Base-by-base conservation (phyloP, 306 rosid genomes). In the Ammopiptanthus mongolicus region DNA sequence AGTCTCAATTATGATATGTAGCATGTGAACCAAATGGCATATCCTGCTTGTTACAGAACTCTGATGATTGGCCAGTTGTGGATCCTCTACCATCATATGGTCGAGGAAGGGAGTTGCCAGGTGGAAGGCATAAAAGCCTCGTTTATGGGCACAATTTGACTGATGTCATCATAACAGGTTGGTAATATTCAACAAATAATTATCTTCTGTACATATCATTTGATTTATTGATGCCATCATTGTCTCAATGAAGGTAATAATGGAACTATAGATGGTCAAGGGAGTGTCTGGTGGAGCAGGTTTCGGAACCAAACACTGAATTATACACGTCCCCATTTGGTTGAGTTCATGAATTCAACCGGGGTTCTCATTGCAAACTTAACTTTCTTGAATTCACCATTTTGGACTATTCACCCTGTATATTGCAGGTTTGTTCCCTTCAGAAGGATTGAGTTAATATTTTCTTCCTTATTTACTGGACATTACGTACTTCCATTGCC, bases 51-150 rank as follows among this genome's bases (percentile, higher is more conserved):
- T 78, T 83, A 23, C 86, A 91, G 96, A 72, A 85, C 78, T 85
- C 76, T 0, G 67, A 82, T 28, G 88, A 86, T 44, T 93, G 98
- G 97, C 97, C 93, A 22, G 51, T 93, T 69, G 74, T 86, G 46
- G 92, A 89, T 29, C 95, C 97, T 10, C 82, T 93, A 13, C 97
- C 97, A 33, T 91, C 98, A 11, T 93, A 93, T 60, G 98, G 98
- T 67, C 92, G 90, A 66, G 98, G 98, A 34, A 89, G 98, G 84
- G 98, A 93, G 80, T 80, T 87, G 75, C 87, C 90, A 1, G 97
- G 98, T 62, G 87, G 86, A 80, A 86, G 98, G 85, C 91, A 87
- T 80, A 78, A 8, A 62, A 89, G 93, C 85, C 93, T 93, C 80
- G 86, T 93, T 17, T 87, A 79, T 59, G 98, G 98, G 39, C 33